A percentile compares a stretch with the other conserved stretches of the same genome.
Conservation (phyloP, 2,329 filamentous ascomycete genomes). For the Exophiala spinifera region DNA sequence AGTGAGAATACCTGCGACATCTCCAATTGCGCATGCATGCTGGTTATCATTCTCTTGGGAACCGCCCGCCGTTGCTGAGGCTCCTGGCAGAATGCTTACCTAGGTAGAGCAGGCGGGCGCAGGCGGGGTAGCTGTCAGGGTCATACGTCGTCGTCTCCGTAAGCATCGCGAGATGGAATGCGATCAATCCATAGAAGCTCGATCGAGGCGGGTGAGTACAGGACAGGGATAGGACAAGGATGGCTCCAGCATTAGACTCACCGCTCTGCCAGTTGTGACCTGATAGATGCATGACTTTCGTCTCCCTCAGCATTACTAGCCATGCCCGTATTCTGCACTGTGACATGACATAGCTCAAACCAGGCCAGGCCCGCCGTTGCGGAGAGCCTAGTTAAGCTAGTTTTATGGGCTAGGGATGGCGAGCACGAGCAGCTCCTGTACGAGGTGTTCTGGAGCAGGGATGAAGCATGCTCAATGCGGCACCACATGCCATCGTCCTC, state of each 20-base stretch:
- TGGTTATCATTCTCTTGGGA: too few species aligned
- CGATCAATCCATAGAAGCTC: too few species aligned
- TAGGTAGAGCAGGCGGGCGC: too few species aligned
- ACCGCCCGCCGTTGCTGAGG: too few species aligned
- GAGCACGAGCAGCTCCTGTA: not conserved
- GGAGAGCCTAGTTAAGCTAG: not conserved
- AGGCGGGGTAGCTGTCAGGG: too few species aligned
- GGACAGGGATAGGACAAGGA: too few species aligned
- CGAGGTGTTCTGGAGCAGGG: not conserved
- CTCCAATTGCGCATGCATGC: too few species aligned
- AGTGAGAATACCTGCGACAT: too few species aligned
- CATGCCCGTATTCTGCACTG: constrained; percentile 3
- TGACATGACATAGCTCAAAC: constrained; percentile 1
- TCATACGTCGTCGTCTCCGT: too few species aligned
- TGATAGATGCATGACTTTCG: not conserved
- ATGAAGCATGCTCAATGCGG: not conserved
- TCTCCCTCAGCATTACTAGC: constrained; percentile 1
- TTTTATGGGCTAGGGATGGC: not conserved
- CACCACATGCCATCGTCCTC: not conserved
- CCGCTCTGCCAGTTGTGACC: not conserved
- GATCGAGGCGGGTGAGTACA: too few species aligned
- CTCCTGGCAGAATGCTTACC: too few species aligned
- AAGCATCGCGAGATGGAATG: too few species aligned
- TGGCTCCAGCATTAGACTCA: not conserved
- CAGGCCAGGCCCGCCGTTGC: not conserved